These are phyloP conservation scores for Erysimum cheiri DNA, from an alignment of 441 rosid genomes.

Conservation along the genomic window DNA sequence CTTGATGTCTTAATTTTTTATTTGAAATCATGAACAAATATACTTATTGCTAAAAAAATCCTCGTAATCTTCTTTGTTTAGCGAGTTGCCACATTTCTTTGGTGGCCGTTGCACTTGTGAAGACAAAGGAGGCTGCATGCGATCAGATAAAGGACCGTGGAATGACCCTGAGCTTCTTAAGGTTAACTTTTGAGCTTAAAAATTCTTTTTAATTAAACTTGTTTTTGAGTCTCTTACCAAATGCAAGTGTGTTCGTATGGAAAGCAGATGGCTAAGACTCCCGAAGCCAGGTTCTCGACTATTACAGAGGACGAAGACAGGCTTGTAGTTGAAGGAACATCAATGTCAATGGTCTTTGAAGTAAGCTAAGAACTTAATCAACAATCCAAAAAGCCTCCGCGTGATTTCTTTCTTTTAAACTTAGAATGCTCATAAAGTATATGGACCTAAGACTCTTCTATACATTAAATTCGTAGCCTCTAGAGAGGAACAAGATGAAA, in stretches of 20 bases:
- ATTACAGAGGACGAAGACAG: conserved; percentile 53
- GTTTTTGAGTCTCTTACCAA: background rate
- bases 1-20: background rate
- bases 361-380: conserved; percentile 33
- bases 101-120: conserved; percentile 41
- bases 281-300: conserved; percentile 59
- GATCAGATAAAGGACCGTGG: conserved; percentile 52
- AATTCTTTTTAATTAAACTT: background rate
- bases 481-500: conserved; percentile 48
- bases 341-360: conserved; percentile 30
- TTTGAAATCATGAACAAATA: background rate
- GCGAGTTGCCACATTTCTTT: conserved; percentile 45
- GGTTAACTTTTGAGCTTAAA: conserved; percentile 23
- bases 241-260: background rate
- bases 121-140: conserved; percentile 41
- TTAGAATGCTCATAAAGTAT: background rate
- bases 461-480: conserved; percentile 26
- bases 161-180: conserved; percentile 42
- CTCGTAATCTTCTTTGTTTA: background rate
- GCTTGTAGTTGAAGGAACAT: conserved; percentile 21
- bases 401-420: background rate
- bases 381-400: background rate
- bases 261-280: conserved; percentile 64
- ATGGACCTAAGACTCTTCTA: conserved; percentile 6
- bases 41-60: background rate